These are phyloP conservation scores for Exophiala lecanii-corni DNA, from an alignment of 2,329 filamentous ascomycete genomes.

Conservation along the genomic window DNA sequence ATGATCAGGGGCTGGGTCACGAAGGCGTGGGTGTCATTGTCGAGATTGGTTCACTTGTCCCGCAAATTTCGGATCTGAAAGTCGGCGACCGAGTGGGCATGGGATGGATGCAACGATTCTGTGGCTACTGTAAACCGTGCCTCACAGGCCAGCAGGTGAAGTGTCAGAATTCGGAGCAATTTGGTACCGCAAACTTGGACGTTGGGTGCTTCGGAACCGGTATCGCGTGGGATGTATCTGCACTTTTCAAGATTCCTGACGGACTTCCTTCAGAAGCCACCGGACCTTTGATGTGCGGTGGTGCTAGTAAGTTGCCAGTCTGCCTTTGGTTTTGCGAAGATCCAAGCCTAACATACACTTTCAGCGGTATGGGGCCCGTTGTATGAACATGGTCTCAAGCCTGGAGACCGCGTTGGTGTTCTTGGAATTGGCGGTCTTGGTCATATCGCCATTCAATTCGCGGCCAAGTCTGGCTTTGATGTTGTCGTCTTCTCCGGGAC, in stretches of 20 bases:
- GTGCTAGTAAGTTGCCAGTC: slow-evolving; percentile 13
- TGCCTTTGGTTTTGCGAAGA: neutral
- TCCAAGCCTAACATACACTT: neutral
- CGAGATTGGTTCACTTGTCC: slow-evolving; percentile 22
- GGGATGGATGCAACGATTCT: slow-evolving; percentile 22
- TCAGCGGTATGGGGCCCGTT: slow-evolving; percentile 20
- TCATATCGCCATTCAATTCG: slow-evolving; percentile 72
- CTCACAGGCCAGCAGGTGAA: slow-evolving; percentile 31
- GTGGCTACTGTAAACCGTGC: slow-evolving; percentile 22
- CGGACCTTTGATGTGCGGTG: slow-evolving; percentile 23
- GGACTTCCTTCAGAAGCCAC: slow-evolving; percentile 25
- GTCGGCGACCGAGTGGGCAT: slow-evolving; percentile 25
- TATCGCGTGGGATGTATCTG: slow-evolving; percentile 19
- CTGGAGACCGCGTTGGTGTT: slow-evolving; percentile 52
- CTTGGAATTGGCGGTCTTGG: slow-evolving; percentile 73
- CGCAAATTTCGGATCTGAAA: slow-evolving; percentile 16
- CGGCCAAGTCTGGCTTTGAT: slow-evolving; percentile 68
- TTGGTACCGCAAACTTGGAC: slow-evolving; percentile 18
- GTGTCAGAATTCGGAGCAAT: slow-evolving; percentile 16
- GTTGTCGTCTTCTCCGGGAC: slow-evolving; percentile 52
- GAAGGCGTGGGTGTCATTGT: slow-evolving; percentile 27
- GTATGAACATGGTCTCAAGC: slow-evolving; percentile 14
- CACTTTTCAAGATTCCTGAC: slow-evolving; percentile 25
- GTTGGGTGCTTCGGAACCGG: slow-evolving; percentile 23
- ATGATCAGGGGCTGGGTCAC: slow-evolving; percentile 25